These are phyloP conservation scores for Prunus fruticosa DNA, from an alignment of 306 rosid species.

Conservation along the genomic window DNA sequence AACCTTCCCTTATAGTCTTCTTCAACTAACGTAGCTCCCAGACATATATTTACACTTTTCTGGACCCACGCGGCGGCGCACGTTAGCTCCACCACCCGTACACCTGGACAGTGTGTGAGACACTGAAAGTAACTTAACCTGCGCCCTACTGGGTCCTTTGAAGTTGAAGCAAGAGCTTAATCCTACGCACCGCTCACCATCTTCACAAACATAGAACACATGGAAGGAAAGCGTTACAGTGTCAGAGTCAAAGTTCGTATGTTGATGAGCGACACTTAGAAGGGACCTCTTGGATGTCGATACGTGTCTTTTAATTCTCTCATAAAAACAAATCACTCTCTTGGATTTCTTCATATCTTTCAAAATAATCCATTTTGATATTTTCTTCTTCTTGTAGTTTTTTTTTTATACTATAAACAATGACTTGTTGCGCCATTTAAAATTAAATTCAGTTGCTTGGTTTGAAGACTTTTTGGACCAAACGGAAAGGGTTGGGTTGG, in stretches of 20 bases:
- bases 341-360: neutral
- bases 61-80: neutral
- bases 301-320: constrained; percentile 21
- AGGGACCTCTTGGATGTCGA: neutral
- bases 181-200: neutral
- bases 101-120: neutral
- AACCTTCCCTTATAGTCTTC: neutral
- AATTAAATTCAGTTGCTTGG: neutral
- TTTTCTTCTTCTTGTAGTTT: neutral
- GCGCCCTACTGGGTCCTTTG: neutral
- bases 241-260: neutral
- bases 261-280: constrained; percentile 25
- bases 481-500: neutral
- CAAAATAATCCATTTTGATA: neutral
- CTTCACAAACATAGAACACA: neutral
- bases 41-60: neutral
- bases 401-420: neutral
- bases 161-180: neutral
- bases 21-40: neutral
- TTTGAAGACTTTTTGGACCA: neutral
- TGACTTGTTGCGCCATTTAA: neutral
- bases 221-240: neutral
- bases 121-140: neutral
- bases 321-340: neutral
- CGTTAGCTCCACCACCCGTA: neutral